phyloP scores from a whole-genome alignment of 1,284 basidiomycete genomes.

The Puccinia horiana region DNA sequence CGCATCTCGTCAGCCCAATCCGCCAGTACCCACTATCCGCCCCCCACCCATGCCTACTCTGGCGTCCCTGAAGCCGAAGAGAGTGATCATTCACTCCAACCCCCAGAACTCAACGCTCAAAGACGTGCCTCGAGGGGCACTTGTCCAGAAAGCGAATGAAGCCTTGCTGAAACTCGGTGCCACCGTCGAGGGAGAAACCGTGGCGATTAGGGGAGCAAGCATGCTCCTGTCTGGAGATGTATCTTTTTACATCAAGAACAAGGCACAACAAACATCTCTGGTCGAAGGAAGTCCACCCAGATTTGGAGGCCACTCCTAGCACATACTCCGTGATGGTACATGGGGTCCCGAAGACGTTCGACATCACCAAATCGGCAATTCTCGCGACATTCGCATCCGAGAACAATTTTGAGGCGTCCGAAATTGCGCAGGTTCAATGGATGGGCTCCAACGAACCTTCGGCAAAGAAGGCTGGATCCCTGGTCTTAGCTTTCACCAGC shows the following conservation, averaged over 20 bases:
- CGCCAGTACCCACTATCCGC: not conserved
- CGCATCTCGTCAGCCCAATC: not conserved
- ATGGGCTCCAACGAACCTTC: not conserved
- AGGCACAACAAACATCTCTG: not conserved
- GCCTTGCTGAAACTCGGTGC: not conserved
- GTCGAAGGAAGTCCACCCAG: conserved; percentile 8
- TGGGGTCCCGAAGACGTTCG: not conserved
- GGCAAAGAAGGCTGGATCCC: not conserved
- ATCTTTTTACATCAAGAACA: not conserved
- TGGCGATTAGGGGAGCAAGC: not conserved
- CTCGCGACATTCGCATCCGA: not conserved
- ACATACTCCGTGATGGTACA: not conserved
- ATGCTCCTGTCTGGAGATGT: not conserved
- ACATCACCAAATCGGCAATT: not conserved
- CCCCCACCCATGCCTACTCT: not conserved
- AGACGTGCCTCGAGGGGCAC: too few species aligned
- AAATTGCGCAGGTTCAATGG: not conserved
- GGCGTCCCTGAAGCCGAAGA: too few species aligned
- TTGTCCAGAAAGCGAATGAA: too few species aligned
- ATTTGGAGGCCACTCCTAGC: not conserved
- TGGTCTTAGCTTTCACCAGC: too few species aligned
- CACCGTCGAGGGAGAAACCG: not conserved
- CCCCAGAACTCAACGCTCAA: too few species aligned
- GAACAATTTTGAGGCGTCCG: not conserved
- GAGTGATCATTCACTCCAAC: too few species aligned